Base-by-base conservation (phyloP, 2,329 filamentous ascomycete genomes). In the Chlorencoelia australis region DNA sequence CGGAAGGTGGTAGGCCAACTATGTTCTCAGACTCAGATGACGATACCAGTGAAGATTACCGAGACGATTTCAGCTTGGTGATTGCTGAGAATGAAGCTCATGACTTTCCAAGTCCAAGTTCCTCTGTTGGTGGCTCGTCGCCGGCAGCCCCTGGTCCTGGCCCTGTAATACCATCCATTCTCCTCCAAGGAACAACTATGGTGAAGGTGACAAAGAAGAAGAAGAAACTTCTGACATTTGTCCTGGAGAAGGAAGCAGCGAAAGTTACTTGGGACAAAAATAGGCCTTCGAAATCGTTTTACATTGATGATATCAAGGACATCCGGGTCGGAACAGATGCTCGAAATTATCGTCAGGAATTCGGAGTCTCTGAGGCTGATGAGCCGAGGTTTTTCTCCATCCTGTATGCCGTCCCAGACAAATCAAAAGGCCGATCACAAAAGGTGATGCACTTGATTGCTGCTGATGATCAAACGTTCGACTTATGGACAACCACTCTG, bases 271-370 rank as follows among this genome's bases (percentile, higher is more conserved):
- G 89, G 89, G 83, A 94, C 58, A 73, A 77, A 30, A 75, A 71
- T 7, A 78, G 84, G 22, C 79, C 82, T 1, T 74, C 77, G 16
- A 96, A 95, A 58, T 78, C 76, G 35, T 82, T 98, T 46, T 93
- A 94, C 58, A 84, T 98, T 44, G 91, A 98, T 53, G 87, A 96
- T 57, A 89, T 98, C 52, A 82, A 84, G 53, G 87, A 94, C 54
- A 87, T 96, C 31, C 79, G 88, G 44, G 76, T 79, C 21, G 87
- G 85, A 13, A 73, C 73, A 9, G 85, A 96, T 55, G 85, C 89
- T 13, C 77, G 83, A 39, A 89, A 94, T 56, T 94, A 94, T 56
- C 81, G 85, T 27, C 78, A 89, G 51, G 88, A 95, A 58, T 84
- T 82, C 54, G 75, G 77, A 25, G 65, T 91, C 15, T 64, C 79